These are phyloP conservation scores for Naganishia vishniacii DNA, from an alignment of 768 basidiomycete species.

Conservation along the genomic window DNA sequence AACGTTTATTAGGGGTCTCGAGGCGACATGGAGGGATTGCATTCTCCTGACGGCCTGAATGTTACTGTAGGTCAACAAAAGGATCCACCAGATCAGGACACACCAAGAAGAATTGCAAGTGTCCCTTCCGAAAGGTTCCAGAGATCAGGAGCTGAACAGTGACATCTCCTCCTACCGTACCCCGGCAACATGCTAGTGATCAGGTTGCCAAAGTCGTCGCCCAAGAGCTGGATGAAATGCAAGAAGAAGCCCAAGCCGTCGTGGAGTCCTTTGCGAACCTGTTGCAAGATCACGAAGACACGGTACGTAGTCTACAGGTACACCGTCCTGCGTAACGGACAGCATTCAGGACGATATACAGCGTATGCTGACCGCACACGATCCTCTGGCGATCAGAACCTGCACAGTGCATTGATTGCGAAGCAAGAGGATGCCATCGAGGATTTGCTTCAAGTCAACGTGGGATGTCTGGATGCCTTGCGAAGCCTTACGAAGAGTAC, in stretches of 20 bases:
- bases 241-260: not conserved
- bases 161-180: too few species aligned
- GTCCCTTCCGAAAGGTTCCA: not conserved
- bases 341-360: too few species aligned
- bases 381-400: too few species aligned
- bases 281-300: not conserved
- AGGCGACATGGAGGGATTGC: not conserved
- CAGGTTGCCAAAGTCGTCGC: not conserved
- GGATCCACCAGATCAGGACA: not conserved
- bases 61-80: not conserved
- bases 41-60: not conserved
- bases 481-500: not conserved
- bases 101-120: conserved; percentile 1
- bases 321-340: not conserved
- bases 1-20: not conserved
- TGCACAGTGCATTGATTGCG: too few species aligned
- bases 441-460: not conserved
- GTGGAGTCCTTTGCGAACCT: not conserved
- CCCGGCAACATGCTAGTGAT: too few species aligned
- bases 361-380: too few species aligned
- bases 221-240: not conserved
- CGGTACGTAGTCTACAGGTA: too few species aligned
- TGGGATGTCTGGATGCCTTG: not conserved
- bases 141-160: too few species aligned
- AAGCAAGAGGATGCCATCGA: not conserved